Evolutionary conservation across 176 grass and related monocot species (phyloP), one percentile per base, ranked within the genome.

Genomic region (Triticum monococcum): DNA sequence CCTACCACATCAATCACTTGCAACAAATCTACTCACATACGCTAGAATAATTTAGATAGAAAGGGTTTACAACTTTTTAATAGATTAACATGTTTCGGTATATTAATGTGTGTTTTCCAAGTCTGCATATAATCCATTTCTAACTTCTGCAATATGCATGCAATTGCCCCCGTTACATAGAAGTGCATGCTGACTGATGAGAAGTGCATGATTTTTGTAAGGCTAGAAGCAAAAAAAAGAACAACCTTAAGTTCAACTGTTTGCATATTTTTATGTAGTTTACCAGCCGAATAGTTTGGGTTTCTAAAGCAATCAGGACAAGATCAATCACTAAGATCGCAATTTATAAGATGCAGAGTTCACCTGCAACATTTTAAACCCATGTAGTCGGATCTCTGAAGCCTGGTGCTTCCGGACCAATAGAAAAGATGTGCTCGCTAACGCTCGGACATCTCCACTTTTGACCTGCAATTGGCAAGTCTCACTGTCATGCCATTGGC

Each of bases 301-400:
- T 78, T 78, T 13, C 31, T 41, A 83, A 79, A 78, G 54, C 66
- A 86, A 76, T 30, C 45, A 16, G 3, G 26, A 45, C 17, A 72
- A 68, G 30, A 85, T n/a, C 26, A 86, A 88, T 66, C 78, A 74
- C 12, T 74, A 75, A 17, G 75, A 81, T 30, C 67, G 60, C 46
- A 72, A 64, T 20, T 54, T 59, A 80, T 31, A 31, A 31, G 59
- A 52, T 59, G 69, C 23, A 83, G 90, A 48, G 10, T 74, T 72
- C n/a, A 98, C 97, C 94, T 98, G 97, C 82, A 98, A 85, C 94
- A 98, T 91, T 81, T 98, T 98, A 79, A 98, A 98, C 38, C 93
- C 97, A 61, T 98, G 97, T 62, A 98, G 59, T 77, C 97, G 88
- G 61, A 96, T 95, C 86, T 94, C 92, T 68, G 92, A 92, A 43